Percentiles rank a stretch among this genome's conserved stretches.
These are phyloP conservation scores for Aspergillus sp. DNA, from an alignment of 2,329 filamentous ascomycete species.

Conservation along the genomic window DNA sequence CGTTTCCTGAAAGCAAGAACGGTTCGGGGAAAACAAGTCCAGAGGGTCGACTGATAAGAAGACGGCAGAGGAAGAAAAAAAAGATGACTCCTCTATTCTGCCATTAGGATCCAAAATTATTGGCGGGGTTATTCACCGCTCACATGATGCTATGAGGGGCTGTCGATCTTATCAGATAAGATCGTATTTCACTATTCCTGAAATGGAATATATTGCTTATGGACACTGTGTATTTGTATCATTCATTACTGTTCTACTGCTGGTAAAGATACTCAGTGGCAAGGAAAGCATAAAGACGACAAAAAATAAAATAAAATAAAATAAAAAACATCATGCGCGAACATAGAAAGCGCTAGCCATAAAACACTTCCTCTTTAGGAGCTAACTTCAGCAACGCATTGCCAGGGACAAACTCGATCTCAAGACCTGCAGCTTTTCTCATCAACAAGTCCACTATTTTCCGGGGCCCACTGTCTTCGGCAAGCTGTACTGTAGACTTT, in stretches of 20 bases:
- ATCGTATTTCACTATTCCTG: not conserved
- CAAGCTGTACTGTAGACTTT: not conserved
- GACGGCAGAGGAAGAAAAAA: conserved; percentile 6
- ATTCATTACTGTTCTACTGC: no score
- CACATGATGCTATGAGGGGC: conserved; percentile 4
- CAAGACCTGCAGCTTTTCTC: not conserved
- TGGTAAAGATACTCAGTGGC: no score
- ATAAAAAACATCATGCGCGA: no score
- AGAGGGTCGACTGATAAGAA: conserved; percentile 8
- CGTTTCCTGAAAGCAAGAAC: not conserved
- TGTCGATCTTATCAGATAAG: conserved; percentile 11
- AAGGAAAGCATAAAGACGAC: no score
- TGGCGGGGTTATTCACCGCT: conserved; percentile 6
- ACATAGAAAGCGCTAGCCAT: no score
- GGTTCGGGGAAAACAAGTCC: conserved; percentile 3
- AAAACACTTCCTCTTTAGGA: not conserved
- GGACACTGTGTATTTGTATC: no score
- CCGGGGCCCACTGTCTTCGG: not conserved
- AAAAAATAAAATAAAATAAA: no score
- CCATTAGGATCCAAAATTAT: not conserved
- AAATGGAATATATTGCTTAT: not conserved
- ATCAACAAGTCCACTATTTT: not conserved
- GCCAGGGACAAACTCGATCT: not conserved
- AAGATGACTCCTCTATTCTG: conserved; percentile 9
- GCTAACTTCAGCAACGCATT: not conserved